Evolutionary conservation across 805 yeast genomes (phyloP), one percentile per base, ranked within the genome.

Genomic region (Wickerhamiella occidentalis): DNA sequence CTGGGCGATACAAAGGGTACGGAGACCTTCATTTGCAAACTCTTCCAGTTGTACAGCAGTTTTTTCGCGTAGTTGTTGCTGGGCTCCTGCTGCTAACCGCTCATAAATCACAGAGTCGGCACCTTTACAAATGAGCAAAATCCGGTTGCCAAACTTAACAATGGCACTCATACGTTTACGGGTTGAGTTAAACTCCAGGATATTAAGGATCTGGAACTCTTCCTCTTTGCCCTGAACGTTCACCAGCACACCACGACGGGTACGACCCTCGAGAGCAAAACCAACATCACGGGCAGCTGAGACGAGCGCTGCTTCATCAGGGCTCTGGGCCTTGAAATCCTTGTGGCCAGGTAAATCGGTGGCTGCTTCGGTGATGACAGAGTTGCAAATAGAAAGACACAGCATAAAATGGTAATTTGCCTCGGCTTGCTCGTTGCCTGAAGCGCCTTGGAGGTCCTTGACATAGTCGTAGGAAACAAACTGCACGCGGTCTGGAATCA

Each of bases 271-370:
- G 60, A 82, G 78, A 0, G 76, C 78, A 55, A 81, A 72, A 12
- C 94, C 94, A 51, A 82, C 58, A 62, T 84, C 92, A 49, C 86
- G 69, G 1, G 92, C 92, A 22, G 79, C 82, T 1, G 84, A 72
- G 12, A 84, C 94, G 49, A 84, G 71, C 0, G 94, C 92, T 28
- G 83, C 80, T 61, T 85, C 94, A 65, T 84, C 94, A 0, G 94
- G 94, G 4, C 87, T 80, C 61, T 84, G 92, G 0, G 94, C 94
- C 60, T 82, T 81, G 68, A 78, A 82, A 28, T 73, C 76, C 40
- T 76, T 61, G 22, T 68, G 63, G 2, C 64, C 64, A 1, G 61
- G 61, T 26, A 56, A 50, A 18, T 61, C 63, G 21, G 58, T 55
- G 4, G 62, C 61, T 44, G 68, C 69, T 53, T 81, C 88, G 9